Evolutionary conservation across 2,329 filamentous ascomycete species (phyloP).

Genomic region (Pseudogymnoascus sp.): DNA sequence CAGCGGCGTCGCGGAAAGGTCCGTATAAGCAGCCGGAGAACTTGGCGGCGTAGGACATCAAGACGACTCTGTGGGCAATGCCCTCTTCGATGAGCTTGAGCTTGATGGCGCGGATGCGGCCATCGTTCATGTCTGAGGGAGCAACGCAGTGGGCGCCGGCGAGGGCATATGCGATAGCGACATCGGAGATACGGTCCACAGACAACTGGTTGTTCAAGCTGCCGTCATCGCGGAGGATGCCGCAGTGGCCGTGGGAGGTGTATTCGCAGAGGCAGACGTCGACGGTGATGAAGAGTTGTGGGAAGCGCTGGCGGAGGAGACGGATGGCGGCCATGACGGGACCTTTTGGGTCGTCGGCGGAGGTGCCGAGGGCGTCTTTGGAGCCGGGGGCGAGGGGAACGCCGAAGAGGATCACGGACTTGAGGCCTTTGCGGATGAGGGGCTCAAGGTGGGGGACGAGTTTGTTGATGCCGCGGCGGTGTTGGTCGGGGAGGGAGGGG

Average conservation of each 20-base stretch:
- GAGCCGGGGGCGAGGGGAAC: constrained; percentile 72
- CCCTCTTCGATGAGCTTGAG: constrained; percentile 93
- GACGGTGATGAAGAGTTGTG: constrained; percentile 79
- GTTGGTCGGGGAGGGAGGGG: constrained; percentile 82
- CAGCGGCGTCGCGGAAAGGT: constrained; percentile 92
- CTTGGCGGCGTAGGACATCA: constrained; percentile 98
- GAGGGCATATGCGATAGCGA: constrained; percentile 94
- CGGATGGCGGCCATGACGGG: constrained; percentile 85
- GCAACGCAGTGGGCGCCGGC: constrained; percentile 95
- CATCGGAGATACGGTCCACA: constrained; percentile 89
- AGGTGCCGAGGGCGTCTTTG: constrained; percentile 87
- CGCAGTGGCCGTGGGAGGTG: constrained; percentile 95
- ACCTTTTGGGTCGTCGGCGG: constrained; percentile 85
- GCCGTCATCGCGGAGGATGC: constrained; percentile 87
- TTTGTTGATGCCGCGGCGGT: constrained; percentile 80
- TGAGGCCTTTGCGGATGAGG: constrained; percentile 80
- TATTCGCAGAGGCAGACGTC: constrained; percentile 99
- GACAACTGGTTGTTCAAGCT: constrained; percentile 88
- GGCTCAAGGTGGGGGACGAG: constrained; percentile 77
- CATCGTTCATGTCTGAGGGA: constrained; percentile 98
- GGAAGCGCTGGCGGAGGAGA: constrained; percentile 75
- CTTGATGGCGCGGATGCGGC: constrained; percentile 94
- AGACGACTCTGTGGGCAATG: constrained; percentile 78
- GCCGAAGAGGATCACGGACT: constrained; percentile 91
- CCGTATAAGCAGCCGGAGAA: constrained; percentile 96